Conservation (phyloP, 1,284 basidiomycete species). For the Microbotryum saponariae region DNA sequence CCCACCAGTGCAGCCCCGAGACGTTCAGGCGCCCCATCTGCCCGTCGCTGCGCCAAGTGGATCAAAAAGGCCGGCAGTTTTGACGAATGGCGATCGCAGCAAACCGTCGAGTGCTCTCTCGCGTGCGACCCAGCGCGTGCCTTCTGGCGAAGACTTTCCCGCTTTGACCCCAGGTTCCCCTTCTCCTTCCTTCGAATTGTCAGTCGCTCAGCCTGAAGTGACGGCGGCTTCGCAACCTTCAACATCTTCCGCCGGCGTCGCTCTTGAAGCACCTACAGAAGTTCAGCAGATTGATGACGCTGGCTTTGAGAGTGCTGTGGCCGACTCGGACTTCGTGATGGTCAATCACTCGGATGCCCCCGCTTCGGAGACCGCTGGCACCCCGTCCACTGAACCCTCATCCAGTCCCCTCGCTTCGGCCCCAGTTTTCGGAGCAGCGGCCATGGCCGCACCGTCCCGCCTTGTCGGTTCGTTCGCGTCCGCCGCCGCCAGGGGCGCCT, state of each 20-base stretch:
- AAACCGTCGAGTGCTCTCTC: not conserved
- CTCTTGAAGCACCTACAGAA: not conserved
- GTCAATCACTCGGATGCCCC: conserved; percentile 5
- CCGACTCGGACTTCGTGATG: conserved; percentile 7
- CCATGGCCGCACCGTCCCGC: not conserved
- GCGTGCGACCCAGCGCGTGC: conserved; percentile 22
- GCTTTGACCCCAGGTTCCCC: conserved; percentile 6
- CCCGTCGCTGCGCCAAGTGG: no score
- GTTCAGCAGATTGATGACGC: not conserved
- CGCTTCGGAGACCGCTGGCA: not conserved
- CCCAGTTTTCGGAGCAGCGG: not conserved
- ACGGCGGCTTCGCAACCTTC: not conserved
- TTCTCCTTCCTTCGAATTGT: conserved; percentile 8
- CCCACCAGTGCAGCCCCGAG: conserved; percentile 11
- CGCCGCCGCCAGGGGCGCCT: conserved; percentile 29
- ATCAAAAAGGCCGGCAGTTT: no score
- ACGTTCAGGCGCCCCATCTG: no score
- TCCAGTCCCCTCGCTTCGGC: conserved; percentile 1
- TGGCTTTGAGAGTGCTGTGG: not conserved
- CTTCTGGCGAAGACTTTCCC: conserved; percentile 28
- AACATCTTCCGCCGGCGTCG: not conserved
- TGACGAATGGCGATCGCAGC: no score
- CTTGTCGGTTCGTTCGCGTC: conserved; percentile 22
- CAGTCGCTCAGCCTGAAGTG: not conserved
- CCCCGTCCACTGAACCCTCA: conserved; percentile 1